Base-by-base conservation (phyloP, 1,284 basidiomycete genomes). In the Marasmius fiardii region DNA sequence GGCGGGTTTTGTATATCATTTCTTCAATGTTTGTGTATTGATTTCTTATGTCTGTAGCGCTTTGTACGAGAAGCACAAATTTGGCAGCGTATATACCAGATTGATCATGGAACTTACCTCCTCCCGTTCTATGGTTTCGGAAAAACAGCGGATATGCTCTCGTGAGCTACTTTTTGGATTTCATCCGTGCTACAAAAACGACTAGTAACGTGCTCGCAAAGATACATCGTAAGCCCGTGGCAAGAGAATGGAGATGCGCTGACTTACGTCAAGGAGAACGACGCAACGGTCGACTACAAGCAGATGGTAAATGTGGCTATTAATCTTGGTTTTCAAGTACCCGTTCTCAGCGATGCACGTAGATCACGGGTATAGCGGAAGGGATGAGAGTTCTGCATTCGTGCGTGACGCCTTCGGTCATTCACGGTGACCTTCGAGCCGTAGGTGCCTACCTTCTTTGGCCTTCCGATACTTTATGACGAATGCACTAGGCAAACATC, bases 141-240 rank as follows among this genome's bases (percentile, higher is more conserved):
- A 52, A 73, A 77, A 56, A 69, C 67, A 28, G 78, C 81, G 55
- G 79, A 78, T 0, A 77, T 78, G n/a, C 81, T 76, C 51, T 79
- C 79, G 76, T 80, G 58, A 54, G 73, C 62, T 20, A 20, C 10
- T 14, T 39, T n/a, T 26, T 24, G 34, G n/a, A 2, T 48, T 33
- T 3, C 28, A 6, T 5, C 4, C 41, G 23, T n/a, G 18, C 24
- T 49, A n/a, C 11, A 52, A 26, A n/a, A n/a, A n/a, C n/a, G n/a
- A n/a, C 10, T 18, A 18, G 24, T 23, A n/a, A n/a, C n/a, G n/a
- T n/a, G n/a, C 51, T 43, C 28, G 37, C 41, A 41, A 52, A 80
- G 79, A 23, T 82, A 75, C 59, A 77, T 83, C 62, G 75, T 84
- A 47, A 81, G 78, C 59, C 82, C 81, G 12, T 84, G 80, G 78